Evolutionary conservation across 2,329 filamentous ascomycete species (phyloP).

Genomic region (Ceratocystis variospora): DNA sequence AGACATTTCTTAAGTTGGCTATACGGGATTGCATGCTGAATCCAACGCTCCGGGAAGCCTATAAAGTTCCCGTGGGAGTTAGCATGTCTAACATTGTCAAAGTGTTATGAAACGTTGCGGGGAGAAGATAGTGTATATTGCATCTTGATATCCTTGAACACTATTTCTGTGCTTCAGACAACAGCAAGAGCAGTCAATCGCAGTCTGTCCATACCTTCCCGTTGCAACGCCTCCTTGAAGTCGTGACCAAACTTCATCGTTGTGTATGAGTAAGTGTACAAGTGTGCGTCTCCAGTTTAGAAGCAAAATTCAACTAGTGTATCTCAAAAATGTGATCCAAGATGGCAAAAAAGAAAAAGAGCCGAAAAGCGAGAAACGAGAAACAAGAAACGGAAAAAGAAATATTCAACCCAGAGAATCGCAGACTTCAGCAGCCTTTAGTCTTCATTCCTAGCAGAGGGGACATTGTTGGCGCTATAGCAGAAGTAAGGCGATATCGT

Average conservation of each 20-base stretch:
- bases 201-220: conserved; percentile 34
- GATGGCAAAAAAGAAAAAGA: too few species aligned
- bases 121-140: too few species aligned
- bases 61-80: neutral
- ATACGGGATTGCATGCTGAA: conserved; percentile 69
- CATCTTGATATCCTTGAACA: too few species aligned
- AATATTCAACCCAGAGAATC: neutral
- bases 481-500: neutral
- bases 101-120: too few species aligned
- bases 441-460: neutral
- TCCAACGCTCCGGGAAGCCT: conserved; percentile 60
- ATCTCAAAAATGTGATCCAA: neutral
- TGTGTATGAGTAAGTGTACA: neutral
- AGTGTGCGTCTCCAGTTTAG: neutral
- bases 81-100: neutral
- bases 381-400: neutral
- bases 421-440: neutral
- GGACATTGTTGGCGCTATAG: neutral
- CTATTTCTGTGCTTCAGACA: too few species aligned
- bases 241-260: conserved; percentile 77
- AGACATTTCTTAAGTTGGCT: conserved; percentile 78
- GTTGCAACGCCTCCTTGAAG: conserved; percentile 55
- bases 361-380: too few species aligned
- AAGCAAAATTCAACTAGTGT: neutral
- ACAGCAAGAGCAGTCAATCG: too few species aligned